Conservation (phyloP, 768 basidiomycete species). For the Agaricus sinodeliciosus region DNA sequence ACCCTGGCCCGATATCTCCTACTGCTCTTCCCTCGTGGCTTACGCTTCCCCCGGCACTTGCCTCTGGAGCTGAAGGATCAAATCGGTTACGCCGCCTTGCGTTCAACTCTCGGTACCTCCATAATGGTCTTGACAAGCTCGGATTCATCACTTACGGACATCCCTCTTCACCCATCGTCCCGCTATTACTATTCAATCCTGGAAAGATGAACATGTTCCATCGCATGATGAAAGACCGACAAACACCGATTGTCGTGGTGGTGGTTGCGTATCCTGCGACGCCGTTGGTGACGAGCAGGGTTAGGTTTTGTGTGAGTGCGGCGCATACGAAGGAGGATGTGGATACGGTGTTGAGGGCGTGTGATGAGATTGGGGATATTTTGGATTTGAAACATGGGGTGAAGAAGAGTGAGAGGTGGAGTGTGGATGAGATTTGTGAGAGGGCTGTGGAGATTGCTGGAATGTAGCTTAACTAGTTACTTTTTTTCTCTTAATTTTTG, state of each 20-base stretch:
- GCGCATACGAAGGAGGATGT: conserved; percentile 97
- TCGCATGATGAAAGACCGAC: conserved; percentile 76
- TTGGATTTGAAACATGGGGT: conserved; percentile 85
- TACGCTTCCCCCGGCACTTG: conserved; percentile 59
- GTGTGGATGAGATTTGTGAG: conserved; percentile 63
- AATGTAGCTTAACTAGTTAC: conserved; percentile 11
- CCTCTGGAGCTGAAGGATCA: conserved; percentile 80
- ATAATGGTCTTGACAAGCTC: conserved; percentile 76
- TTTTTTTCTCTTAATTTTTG: too few species aligned
- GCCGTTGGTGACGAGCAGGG: conserved; percentile 79
- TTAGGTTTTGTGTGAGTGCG: conserved; percentile 91
- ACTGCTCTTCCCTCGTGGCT: conserved; percentile 73
- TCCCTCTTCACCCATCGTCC: conserved; percentile 88
- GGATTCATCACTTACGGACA: conserved; percentile 97
- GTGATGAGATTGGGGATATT: conserved; percentile 86
- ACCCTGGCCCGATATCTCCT: conserved; percentile 67
- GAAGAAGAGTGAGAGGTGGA: conserved; percentile 57
- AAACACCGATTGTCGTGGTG: conserved; percentile 80
- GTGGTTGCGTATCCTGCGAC: conserved; percentile 91
- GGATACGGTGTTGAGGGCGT: conserved; percentile 77
- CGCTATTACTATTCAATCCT: conserved; percentile 85
- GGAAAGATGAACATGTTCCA: conserved; percentile 93
- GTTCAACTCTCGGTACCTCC: conserved; percentile 93
- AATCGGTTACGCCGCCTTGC: conserved; percentile 82
- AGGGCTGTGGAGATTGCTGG: conserved; percentile 73